Evolutionary conservation across 2,329 filamentous ascomycete genomes (phyloP), one percentile per base, ranked within the genome.

Genomic region (Alternaria burnsii): DNA sequence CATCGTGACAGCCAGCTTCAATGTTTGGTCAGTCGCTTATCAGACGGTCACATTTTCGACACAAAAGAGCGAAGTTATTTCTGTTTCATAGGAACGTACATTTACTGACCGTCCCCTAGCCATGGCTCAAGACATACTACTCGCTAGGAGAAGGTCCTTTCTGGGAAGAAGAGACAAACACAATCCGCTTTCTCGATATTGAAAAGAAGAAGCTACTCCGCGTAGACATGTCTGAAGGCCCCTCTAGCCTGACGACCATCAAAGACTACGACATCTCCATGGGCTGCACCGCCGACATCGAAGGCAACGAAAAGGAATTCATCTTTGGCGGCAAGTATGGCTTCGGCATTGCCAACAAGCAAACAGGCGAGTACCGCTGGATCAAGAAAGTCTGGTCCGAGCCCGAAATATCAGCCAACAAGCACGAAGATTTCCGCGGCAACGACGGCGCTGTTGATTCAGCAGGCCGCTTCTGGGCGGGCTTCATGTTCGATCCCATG

Each of bases 381-480:
- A 80, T 89, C 68, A 82, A 82, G 67, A 82, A 85, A 66, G 83
- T 84, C 57, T 89, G 86, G 85, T 80, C 75, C 30, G 81, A 84
- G 8, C 78, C 80, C 8, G 82, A 86, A 68, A 77, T 80, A 41
- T 71, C 75, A 4, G 72, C 72, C 16, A 81, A 80, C 24, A 84
- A 83, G 71, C 79, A 79, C 38, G 78, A 82, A 57, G 78, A 80
- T 22, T 83, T 91, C 76, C 85, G 90, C 55, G 85, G 85, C 78
- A 97, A 97, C 74, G 94, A 97, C 74, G 93, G 93, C 47, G 90
- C 88, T 5, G 88, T 92, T 52, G 93, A 97, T 74, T 89, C 88
- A 26, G 85, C 89, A 63, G 93, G 94, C 32, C 84, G 92, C 34
- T 95, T 94, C 80, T 97, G 92, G 91, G 84, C 93, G 6, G 92